phyloP scores from a whole-genome alignment of 768 basidiomycete species.

The Suillus bovinus region DNA sequence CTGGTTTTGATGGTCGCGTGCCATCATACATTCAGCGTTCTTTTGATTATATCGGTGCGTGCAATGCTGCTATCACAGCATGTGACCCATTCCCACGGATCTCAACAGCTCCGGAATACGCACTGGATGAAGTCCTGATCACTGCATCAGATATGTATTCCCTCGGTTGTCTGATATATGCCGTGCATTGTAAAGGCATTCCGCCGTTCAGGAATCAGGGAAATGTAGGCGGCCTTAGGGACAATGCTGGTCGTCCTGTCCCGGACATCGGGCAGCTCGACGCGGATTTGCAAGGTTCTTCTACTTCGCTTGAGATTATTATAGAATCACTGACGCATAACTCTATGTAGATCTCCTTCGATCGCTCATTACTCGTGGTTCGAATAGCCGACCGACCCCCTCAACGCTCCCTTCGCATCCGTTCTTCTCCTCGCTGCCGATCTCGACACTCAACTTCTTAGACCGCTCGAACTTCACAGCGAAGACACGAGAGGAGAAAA shows the following conservation, averaged over 20 bases:
- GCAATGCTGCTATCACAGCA: background rate
- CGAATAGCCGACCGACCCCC: conserved; percentile 73
- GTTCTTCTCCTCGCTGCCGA: conserved; percentile 94
- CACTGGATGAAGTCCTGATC: conserved; percentile 81
- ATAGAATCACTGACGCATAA: conserved; percentile 13
- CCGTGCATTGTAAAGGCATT: conserved; percentile 85
- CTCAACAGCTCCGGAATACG: conserved; percentile 90
- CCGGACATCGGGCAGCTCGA: conserved; percentile 68
- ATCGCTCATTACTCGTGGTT: conserved; percentile 78
- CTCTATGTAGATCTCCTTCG: conserved; percentile 64
- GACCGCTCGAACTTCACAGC: conserved; percentile 95
- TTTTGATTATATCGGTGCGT: conserved; percentile 89
- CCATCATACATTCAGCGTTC: conserved; percentile 86
- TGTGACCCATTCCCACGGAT: background rate
- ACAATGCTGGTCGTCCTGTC: conserved; percentile 63
- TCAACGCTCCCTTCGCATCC: conserved; percentile 78
- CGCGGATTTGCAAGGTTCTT: conserved; percentile 67
- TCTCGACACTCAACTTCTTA: conserved; percentile 94
- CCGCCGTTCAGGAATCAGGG: conserved; percentile 89
- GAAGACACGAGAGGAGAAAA: conserved; percentile 93
- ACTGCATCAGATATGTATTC: conserved; percentile 94
- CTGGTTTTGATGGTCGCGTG: conserved; percentile 79
- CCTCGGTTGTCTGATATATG: conserved; percentile 87
- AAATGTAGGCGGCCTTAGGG: conserved; percentile 66
- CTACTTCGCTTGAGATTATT: conserved; percentile 4